Evolutionary conservation across 192 early-diverging fungal species (phyloP), one percentile per base, ranked within the genome.

Genomic region (Jimgerdemannia flammicorona): DNA sequence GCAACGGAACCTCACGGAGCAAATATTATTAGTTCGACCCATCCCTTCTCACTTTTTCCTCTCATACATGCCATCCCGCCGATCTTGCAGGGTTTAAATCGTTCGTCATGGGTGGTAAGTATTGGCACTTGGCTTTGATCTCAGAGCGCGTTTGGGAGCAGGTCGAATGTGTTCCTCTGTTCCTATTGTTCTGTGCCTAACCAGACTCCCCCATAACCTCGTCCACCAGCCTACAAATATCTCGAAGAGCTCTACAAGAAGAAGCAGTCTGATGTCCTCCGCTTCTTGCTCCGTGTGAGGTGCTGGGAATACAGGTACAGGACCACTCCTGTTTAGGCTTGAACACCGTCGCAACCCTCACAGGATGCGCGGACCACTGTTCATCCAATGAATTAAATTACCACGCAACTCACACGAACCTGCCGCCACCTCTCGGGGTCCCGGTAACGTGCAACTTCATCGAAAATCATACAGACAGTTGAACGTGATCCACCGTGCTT

Each of bases 241-340:
- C 87, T 95, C 80, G 90, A 92, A 85, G 96, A 98, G 90, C 91
- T 99, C 76, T 91, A 94, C 87, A 98, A 97, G 89, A 99, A 98
- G 96, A 98, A 98, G 93, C 97, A 98, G 87, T 97, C 95, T 75
- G 98, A 99, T 89, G 97, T 98, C 75, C 90, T 98, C 87, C 95
- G 97, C 85, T 99, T 99, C 91, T 91, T 99, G 79, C 91, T 96
- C 84, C 95, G 97, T 82, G 93, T 99, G 72, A 90, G 97, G 86
- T 95, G 94, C 89, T 98, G 96, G 97, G 96, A 97, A 88, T 97
- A 91, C 94, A 90, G 94, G 87, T 93, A 88, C 75, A 71, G 44
- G 17, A 49, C 49, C 49, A 39, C 44, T 67, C 14, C 11, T 69
- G 43, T 78, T 70, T 63, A 76, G 69, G 75, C 74, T 75, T 75